Evolutionary conservation across 1,284 basidiomycete genomes (phyloP).

Genomic region (Irpex rosettiformis): DNA sequence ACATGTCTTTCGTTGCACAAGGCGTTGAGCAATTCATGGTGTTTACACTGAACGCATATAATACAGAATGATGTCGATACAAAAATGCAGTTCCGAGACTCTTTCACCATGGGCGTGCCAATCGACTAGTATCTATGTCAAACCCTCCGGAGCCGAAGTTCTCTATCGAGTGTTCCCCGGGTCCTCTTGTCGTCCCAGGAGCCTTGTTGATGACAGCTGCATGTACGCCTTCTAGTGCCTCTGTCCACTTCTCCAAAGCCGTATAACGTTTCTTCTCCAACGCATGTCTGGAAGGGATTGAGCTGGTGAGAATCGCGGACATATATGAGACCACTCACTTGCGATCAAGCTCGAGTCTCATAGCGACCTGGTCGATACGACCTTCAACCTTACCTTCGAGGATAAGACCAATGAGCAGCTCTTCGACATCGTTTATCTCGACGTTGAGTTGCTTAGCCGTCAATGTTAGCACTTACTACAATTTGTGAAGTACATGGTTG

Average conservation of each 20-base stretch:
- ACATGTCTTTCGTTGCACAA: neutral
- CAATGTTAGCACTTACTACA: constrained; percentile 1
- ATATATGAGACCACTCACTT: constrained; percentile 52
- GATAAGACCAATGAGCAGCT: constrained; percentile 90
- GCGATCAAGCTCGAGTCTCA: constrained; percentile 85
- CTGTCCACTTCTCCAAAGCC: constrained; percentile 80
- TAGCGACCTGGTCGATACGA: constrained; percentile 92
- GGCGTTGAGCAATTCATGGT: neutral
- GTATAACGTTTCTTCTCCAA: constrained; percentile 81
- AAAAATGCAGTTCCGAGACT: neutral
- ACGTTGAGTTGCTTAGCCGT: constrained; percentile 86
- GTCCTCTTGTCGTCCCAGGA: constrained; percentile 34
- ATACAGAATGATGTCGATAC: constrained; percentile 5
- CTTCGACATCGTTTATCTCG: constrained; percentile 84
- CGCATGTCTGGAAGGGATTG: constrained; percentile 55
- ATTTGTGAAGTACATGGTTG: neutral
- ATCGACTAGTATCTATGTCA: constrained; percentile 8
- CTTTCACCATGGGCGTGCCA: neutral
- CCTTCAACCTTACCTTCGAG: constrained; percentile 94
- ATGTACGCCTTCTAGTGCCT: constrained; percentile 72
- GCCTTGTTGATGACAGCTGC: constrained; percentile 72
- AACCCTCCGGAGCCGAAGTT: constrained; percentile 8
- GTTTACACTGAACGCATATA: neutral
- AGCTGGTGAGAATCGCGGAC: constrained; percentile 5
- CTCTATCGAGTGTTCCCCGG: constrained; percentile 18